Conservation (phyloP, 108 stramenopile species). For the Stephanodiscus minutulus region DNA sequence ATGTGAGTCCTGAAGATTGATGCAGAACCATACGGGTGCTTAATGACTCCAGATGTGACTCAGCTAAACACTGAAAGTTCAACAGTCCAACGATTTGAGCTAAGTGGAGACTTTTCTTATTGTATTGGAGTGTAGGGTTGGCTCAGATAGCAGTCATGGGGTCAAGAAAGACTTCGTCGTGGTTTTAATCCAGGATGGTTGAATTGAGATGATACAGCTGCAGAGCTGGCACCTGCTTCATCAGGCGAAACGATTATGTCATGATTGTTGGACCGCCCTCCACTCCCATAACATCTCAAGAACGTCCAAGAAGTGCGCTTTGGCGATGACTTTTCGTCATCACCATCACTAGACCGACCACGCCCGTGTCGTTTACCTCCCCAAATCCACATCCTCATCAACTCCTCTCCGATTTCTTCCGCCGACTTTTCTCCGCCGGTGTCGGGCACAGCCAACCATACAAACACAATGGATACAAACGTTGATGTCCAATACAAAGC, state of each 20-base stretch:
- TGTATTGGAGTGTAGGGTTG: no score
- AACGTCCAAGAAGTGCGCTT: background rate
- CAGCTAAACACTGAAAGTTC: no score
- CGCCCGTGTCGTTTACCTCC: background rate
- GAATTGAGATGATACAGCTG: background rate
- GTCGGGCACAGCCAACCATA: slow-evolving; percentile 64
- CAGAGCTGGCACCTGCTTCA: background rate
- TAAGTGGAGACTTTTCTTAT: no score
- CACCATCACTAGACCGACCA: background rate
- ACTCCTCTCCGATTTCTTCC: slow-evolving; percentile 48
- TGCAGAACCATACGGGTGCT: no score
- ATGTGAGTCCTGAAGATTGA: no score
- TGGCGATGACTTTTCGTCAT: background rate
- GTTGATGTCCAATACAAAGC: slow-evolving; percentile 55
- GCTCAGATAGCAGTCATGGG: no score
- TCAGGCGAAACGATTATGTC: slow-evolving; percentile 2
- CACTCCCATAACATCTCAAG: slow-evolving; percentile 10
- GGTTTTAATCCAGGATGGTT: background rate
- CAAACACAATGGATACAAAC: slow-evolving; percentile 55
- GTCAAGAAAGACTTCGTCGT: background rate
- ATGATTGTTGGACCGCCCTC: slow-evolving; percentile 3
- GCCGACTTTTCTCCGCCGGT: slow-evolving; percentile 57
- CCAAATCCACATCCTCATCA: slow-evolving; percentile 67
- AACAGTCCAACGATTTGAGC: no score
- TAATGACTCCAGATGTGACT: no score